Evolutionary conservation across 768 basidiomycete species (phyloP).

Genomic region (Termitomyces sp.): DNA sequence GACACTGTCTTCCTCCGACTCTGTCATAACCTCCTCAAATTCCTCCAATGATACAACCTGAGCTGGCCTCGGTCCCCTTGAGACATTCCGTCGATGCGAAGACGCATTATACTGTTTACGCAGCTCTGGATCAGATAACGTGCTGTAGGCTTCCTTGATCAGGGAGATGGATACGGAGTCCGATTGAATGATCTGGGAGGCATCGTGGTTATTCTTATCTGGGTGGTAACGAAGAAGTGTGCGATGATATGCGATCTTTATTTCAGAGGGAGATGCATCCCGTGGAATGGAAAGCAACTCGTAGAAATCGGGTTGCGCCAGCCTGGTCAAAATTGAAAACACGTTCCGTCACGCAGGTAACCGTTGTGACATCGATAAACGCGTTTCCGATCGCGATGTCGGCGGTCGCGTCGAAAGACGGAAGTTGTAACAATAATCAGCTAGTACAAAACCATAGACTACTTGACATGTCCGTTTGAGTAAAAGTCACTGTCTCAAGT

Average conservation of each 20-base stretch:
- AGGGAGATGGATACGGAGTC: constrained; percentile 44
- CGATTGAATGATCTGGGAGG: not conserved
- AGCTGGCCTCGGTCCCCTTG: constrained; percentile 58
- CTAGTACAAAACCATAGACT: no score
- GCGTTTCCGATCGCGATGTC: no score
- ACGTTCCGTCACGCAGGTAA: not conserved
- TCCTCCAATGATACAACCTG: constrained; percentile 78
- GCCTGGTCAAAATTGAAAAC: constrained; percentile 1
- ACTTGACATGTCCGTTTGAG: no score
- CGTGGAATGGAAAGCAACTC: constrained; percentile 47
- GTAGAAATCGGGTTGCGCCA: constrained; percentile 49
- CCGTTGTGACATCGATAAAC: not conserved
- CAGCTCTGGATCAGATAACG: constrained; percentile 46
- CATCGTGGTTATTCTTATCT: constrained; percentile 24
- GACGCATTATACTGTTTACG: constrained; percentile 49
- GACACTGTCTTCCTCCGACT: constrained; percentile 21
- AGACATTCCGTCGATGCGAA: constrained; percentile 10
- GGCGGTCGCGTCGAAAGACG: no score
- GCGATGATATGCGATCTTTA: constrained; percentile 69
- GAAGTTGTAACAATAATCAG: no score
- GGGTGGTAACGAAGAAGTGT: constrained; percentile 65
- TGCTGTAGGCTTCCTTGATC: constrained; percentile 65
- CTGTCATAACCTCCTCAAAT: constrained; percentile 36
- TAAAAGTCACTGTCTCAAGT: no score
- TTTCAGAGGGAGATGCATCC: constrained; percentile 46